phyloP scores from a whole-genome alignment of 495 filamentous ascomycete species.

The Pseudotulostoma volvatum region DNA sequence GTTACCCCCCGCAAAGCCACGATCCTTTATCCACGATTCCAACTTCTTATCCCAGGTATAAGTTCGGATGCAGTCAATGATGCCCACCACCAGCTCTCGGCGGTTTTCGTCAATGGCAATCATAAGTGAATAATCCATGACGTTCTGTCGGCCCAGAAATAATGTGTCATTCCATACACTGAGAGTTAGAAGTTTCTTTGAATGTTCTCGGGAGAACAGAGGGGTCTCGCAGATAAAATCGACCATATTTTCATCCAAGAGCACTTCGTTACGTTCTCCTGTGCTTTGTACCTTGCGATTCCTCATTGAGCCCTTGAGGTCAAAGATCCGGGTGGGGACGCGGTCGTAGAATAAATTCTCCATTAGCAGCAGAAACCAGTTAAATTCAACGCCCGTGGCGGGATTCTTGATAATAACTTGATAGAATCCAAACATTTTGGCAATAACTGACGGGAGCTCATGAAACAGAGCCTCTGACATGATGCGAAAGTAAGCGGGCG shows the following conservation, averaged over 20 bases:
- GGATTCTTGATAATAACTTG: slow-evolving; percentile 95
- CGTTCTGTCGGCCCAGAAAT: slow-evolving; percentile 78
- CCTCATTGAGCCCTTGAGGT: slow-evolving; percentile 95
- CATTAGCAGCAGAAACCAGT: slow-evolving; percentile 89
- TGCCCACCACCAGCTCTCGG: slow-evolving; percentile 86
- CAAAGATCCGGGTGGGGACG: slow-evolving; percentile 79
- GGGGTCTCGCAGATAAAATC: slow-evolving; percentile 98
- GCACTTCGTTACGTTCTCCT: slow-evolving; percentile 86
- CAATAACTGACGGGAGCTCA: slow-evolving; percentile 89
- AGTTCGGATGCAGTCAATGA: slow-evolving; percentile 96
- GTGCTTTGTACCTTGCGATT: slow-evolving; percentile 93
- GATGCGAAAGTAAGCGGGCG: slow-evolving; percentile 90
- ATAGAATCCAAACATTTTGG: slow-evolving; percentile 98
- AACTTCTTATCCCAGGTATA: slow-evolving; percentile 99
- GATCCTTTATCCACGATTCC: slow-evolving; percentile 96
- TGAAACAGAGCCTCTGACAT: slow-evolving; percentile 95
- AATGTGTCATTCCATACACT: slow-evolving; percentile 92
- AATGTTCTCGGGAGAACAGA: slow-evolving; percentile 83
- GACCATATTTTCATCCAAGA: slow-evolving; percentile 98
- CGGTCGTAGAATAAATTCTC: slow-evolving; percentile 98
- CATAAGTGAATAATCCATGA: slow-evolving; percentile 99
- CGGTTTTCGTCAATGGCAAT: slow-evolving; percentile 83
- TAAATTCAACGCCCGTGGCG: slow-evolving; percentile 79
- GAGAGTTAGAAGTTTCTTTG: slow-evolving; percentile 70
- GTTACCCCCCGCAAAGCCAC: slow-evolving; percentile 68